phyloP scores from a whole-genome alignment of 1,284 basidiomycete genomes.

The Wallemia ichthyophaga region DNA sequence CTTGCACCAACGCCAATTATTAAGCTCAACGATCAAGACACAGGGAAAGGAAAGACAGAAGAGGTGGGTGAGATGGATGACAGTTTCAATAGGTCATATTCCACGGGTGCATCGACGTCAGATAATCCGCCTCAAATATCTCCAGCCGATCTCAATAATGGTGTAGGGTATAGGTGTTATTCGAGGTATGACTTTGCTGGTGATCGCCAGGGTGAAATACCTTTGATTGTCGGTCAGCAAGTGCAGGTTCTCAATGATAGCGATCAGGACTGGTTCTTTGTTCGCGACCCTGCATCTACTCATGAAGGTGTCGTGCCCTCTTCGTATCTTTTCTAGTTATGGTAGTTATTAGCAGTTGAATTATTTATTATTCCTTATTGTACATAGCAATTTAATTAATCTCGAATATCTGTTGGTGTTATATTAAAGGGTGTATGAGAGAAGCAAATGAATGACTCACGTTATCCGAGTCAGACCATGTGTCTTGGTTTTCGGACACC shows the following conservation, averaged over 20 bases:
- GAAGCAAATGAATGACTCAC: not conserved
- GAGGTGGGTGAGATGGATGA: not conserved
- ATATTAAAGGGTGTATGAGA: not conserved
- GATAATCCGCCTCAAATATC: not conserved
- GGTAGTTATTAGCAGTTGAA: not conserved
- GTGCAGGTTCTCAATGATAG: not conserved
- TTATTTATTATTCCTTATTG: not conserved
- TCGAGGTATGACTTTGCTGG: conserved; percentile 1
- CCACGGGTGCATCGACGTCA: not conserved
- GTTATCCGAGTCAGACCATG: not conserved
- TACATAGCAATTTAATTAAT: not conserved
- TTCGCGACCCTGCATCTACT: not conserved
- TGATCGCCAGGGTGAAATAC: not conserved
- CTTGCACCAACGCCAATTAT: not conserved
- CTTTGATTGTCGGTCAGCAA: not conserved
- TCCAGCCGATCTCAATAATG: not conserved
- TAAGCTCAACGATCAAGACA: not conserved
- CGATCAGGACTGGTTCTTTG: not conserved
- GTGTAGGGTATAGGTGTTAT: not conserved
- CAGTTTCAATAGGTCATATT: not conserved
- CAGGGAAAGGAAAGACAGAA: not conserved
- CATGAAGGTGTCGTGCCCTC: not conserved
- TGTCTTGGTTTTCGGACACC: not conserved
- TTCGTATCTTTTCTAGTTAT: not conserved
- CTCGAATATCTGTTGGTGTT: not conserved